phyloP scores from a whole-genome alignment of 2,329 filamentous ascomycete genomes.

The Cladosporium velox region DNA sequence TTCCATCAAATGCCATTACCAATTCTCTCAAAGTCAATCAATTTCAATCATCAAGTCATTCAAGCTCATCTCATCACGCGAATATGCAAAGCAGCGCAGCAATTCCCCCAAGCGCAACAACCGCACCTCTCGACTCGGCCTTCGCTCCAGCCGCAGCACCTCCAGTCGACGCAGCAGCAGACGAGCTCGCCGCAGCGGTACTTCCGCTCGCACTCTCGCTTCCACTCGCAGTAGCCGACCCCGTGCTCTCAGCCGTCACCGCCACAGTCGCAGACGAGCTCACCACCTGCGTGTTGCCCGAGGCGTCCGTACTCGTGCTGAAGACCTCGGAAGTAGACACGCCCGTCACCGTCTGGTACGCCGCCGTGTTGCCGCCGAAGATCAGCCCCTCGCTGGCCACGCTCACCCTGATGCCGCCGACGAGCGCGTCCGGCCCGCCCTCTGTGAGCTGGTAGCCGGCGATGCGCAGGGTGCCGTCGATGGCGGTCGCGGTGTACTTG shows the following conservation, averaged over 20 bases:
- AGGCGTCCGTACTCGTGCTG: neutral
- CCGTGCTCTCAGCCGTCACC: conserved; percentile 7
- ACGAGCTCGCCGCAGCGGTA: conserved; percentile 3
- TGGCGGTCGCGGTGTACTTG: conserved; percentile 8
- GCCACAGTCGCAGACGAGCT: conserved; percentile 6
- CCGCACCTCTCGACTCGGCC: conserved; percentile 5
- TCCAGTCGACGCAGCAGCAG: conserved; percentile 6
- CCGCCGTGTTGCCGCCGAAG: conserved; percentile 1
- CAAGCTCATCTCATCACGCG: conserved; percentile 1
- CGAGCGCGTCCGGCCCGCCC: conserved; percentile 14
- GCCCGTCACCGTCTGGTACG: conserved; percentile 6
- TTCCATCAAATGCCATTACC: conserved; percentile 1
- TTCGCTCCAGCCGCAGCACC: conserved; percentile 11
- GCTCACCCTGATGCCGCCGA: conserved; percentile 15
- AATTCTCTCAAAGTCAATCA: neutral
- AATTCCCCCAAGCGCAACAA: conserved; percentile 13
- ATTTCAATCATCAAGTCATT: neutral
- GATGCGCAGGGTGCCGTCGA: conserved; percentile 11
- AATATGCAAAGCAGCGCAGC: conserved; percentile 19
- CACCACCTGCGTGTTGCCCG: conserved; percentile 3
- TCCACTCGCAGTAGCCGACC: conserved; percentile 2
- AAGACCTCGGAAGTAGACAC: conserved; percentile 4
- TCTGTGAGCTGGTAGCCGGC: conserved; percentile 13
- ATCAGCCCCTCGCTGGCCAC: conserved; percentile 6
- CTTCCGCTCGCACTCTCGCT: conserved; percentile 4